Evolutionary conservation across 495 filamentous ascomycete species (phyloP), one percentile per base, ranked within the genome.

Genomic region (Daldinia bambusicola): DNA sequence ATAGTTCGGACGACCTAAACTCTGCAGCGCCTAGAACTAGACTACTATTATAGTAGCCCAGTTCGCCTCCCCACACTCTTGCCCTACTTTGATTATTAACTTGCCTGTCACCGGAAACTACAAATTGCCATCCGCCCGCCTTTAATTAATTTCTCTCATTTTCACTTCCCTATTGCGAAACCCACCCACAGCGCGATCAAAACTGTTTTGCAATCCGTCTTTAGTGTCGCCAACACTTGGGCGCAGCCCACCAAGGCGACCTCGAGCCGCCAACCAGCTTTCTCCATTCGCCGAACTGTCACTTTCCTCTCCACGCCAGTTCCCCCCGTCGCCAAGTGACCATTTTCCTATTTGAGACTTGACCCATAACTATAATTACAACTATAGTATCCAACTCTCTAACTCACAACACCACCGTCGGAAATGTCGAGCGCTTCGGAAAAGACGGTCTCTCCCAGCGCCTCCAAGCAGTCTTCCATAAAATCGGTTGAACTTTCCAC

Each of bases 381-480:
- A 55, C 31, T 34, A 55, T 55, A 3, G 50, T 53, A 55, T 48
- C 9, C 55, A 20, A 45, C 34, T 51, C 50, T 48, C 9, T 51
- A 20, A 45, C 34, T 51, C 50, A 32, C 61, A 60, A 32, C 45
- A 9, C 31, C 53, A 41, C 7, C 7, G 50, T 55, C 65, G 55
- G 70, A 70, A 68, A 77, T 77, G 75, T 76, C 75, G 75, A 75
- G 64, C 74, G 65, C 53, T 63, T 77, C 75, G 55, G 75, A 77
- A 61, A 79, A 78, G 69, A 76, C 79, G 41, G 68, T 73, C 10
- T 81, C 81, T 38, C 79, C 75, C 62, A 77, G 74, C 66, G 76
- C 78, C 26, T 84, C 82, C 26, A 82, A 82, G 43, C 77, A 82
- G 13, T 82, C 82, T 12, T 84, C 82, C 10, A 76, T 84, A 68